Evolutionary conservation across 495 filamentous ascomycete species (phyloP).

Genomic region (Penicillium daleae): DNA sequence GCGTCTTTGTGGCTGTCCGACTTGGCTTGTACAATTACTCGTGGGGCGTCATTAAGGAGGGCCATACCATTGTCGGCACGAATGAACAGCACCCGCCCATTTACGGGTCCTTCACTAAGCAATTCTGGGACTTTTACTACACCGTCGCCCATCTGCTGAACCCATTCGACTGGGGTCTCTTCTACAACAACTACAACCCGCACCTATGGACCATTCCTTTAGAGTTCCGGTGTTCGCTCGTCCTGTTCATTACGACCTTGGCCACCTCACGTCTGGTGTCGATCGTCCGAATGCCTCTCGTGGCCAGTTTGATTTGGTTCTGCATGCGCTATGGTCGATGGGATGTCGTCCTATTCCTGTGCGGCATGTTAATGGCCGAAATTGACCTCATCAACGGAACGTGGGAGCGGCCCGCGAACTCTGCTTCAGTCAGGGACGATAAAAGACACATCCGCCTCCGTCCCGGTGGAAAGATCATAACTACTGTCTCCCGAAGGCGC

Average conservation of each 20-base stretch:
- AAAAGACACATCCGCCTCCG: constrained; percentile 29
- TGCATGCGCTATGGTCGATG: constrained; percentile 61
- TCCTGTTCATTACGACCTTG: constrained; percentile 63
- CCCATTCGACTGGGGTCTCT: constrained; percentile 57
- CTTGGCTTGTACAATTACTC: constrained; percentile 54
- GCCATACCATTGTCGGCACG: constrained; percentile 48
- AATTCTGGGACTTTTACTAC: constrained; percentile 52
- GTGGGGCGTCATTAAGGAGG: constrained; percentile 40
- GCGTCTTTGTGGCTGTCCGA: constrained; percentile 58
- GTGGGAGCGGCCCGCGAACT: constrained; percentile 36
- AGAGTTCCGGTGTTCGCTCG: constrained; percentile 66
- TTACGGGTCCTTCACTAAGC: constrained; percentile 48
- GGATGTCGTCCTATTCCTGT: constrained; percentile 62
- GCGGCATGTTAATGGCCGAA: constrained; percentile 64
- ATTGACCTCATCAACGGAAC: constrained; percentile 54
- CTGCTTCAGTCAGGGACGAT: constrained; percentile 13
- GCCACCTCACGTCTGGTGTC: constrained; percentile 56
- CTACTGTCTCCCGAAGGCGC: constrained; percentile 48
- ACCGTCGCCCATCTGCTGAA: constrained; percentile 54
- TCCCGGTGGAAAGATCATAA: constrained; percentile 32
- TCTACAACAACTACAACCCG: constrained; percentile 64
- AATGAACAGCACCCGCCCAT: constrained; percentile 52
- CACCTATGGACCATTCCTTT: constrained; percentile 77
- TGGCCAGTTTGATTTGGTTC: constrained; percentile 53
- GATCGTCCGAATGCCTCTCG: constrained; percentile 49